Evolutionary conservation across 1,139 yeast genomes (phyloP).

Genomic region (Petasospora fabianii): DNA sequence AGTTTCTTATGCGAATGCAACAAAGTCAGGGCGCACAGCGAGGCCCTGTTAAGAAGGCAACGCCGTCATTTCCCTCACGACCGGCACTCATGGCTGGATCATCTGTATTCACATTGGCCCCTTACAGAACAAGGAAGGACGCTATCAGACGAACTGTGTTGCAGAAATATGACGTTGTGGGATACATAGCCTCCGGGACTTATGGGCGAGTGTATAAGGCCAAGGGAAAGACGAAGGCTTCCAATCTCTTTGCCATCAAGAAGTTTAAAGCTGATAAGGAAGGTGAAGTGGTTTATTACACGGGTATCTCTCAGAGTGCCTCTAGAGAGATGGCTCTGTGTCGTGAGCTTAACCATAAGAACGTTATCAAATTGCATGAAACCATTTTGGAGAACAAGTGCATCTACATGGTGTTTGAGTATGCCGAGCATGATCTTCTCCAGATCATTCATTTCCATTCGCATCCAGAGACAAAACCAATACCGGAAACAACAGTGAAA

Average conservation of each 20-base stretch:
- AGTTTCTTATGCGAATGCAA: constrained; percentile 21
- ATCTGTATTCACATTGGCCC: constrained; percentile 66
- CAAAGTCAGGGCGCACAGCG: constrained; percentile 12
- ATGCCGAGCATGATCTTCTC: constrained; percentile 89
- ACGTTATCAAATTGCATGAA: constrained; percentile 76
- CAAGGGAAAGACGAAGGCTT: constrained; percentile 31
- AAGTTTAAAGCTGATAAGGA: constrained; percentile 94
- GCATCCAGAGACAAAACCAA: constrained; percentile 78
- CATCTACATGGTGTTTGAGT: constrained; percentile 92
- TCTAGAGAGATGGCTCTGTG: constrained; percentile 95
- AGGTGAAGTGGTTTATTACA: constrained; percentile 84
- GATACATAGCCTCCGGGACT: constrained; percentile 98
- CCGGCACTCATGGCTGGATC: constrained; percentile 62
- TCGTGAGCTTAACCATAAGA: constrained; percentile 76
- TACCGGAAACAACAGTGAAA: constrained; percentile 73
- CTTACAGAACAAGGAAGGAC: constrained; percentile 73
- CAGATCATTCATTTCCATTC: constrained; percentile 94
- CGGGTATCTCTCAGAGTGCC: constrained; percentile 96
- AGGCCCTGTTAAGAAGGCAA: constrained; percentile 11
- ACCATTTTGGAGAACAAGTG: constrained; percentile 87
- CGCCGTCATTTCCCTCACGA: constrained; percentile 14
- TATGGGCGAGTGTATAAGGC: constrained; percentile 98
- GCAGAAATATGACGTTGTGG: constrained; percentile 80
- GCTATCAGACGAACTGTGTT: constrained; percentile 65
- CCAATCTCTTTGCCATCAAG: constrained; percentile 66